Conservation (phyloP, 306 rosid species). For the Myrica gale region DNA sequence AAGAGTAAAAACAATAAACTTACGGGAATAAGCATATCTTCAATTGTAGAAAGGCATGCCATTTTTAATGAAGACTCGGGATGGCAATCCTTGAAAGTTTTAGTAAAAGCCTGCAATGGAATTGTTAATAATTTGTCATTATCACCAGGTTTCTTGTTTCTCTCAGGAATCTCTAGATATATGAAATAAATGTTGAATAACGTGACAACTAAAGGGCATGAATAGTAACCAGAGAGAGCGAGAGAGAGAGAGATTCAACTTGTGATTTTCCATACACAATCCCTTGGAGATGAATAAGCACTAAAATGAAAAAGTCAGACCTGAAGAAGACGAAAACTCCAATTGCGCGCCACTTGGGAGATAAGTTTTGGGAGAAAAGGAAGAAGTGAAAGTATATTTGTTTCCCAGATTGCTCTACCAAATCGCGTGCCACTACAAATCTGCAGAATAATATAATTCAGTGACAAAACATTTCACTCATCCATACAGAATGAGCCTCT, state of each 20-base stretch:
- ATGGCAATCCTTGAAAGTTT: slow-evolving; percentile 63
- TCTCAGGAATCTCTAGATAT: slow-evolving; percentile 12
- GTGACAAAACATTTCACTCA: slow-evolving; percentile 3
- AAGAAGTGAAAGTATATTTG: slow-evolving; percentile 59
- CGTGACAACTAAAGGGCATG: neutral
- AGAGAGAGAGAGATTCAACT: neutral
- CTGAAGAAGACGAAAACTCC: slow-evolving; percentile 81
- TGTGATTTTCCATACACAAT: neutral
- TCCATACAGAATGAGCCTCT: neutral
- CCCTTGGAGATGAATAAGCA: neutral
- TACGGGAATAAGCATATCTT: slow-evolving; percentile 72
- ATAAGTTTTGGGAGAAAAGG: slow-evolving; percentile 74
- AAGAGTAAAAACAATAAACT: slow-evolving; percentile 35
- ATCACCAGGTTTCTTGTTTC: slow-evolving; percentile 23
- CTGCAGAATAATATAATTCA: slow-evolving; percentile 41
- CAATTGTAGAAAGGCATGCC: slow-evolving; percentile 68
- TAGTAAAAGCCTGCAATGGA: slow-evolving; percentile 67
- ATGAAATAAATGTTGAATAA: neutral
- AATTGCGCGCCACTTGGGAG: slow-evolving; percentile 40
- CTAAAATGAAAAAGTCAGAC: slow-evolving; percentile 36
- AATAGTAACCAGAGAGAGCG: no score
- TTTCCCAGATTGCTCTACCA: slow-evolving; percentile 60
- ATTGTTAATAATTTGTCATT: neutral
- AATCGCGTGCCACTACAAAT: slow-evolving; percentile 34
- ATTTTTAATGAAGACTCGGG: slow-evolving; percentile 65